These are phyloP conservation scores for Botryotinia convoluta DNA, from an alignment of 2,329 filamentous ascomycete genomes.

Conservation along the genomic window DNA sequence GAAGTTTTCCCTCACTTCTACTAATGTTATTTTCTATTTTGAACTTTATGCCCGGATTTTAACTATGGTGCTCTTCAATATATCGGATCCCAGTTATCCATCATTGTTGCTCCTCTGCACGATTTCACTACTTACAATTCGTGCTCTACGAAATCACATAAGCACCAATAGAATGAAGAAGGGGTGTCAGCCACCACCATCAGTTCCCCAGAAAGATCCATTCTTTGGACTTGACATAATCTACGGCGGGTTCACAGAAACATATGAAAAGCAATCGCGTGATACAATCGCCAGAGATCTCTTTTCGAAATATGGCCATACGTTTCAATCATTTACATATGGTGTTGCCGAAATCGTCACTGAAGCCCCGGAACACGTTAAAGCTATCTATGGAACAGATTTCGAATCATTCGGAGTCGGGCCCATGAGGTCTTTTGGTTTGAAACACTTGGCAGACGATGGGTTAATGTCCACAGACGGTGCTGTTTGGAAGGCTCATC, in stretches of 20 bases:
- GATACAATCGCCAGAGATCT: neutral
- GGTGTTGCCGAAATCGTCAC: neutral
- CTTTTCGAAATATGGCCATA: slow-evolving; percentile 2
- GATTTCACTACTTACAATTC: neutral
- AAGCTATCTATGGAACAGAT: slow-evolving; percentile 19
- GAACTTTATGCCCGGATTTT: neutral
- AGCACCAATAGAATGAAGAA: neutral
- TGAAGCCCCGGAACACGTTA: slow-evolving; percentile 25
- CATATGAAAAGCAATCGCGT: slow-evolving; percentile 11
- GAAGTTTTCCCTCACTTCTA: neutral
- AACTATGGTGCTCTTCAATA: neutral
- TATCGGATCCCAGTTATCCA: neutral
- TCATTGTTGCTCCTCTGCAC: neutral
- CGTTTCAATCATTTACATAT: slow-evolving; percentile 8
- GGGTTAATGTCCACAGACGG: neutral
- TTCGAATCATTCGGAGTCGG: slow-evolving; percentile 45
- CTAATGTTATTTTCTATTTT: too few relatives aligned
- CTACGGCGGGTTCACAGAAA: slow-evolving; percentile 27
- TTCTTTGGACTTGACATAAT: slow-evolving; percentile 3
- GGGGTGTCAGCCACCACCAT: neutral
- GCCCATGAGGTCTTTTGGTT: slow-evolving; percentile 42
- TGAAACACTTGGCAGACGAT: slow-evolving; percentile 30
- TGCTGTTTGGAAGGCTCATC: slow-evolving; percentile 10
- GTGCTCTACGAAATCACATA: neutral
- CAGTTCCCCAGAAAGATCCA: slow-evolving; percentile 6